A percentile compares a stretch with the other conserved stretches of the same genome.
phyloP scores from a whole-genome alignment of 2,329 filamentous ascomycete species.

The Fusarium agapanthi region DNA sequence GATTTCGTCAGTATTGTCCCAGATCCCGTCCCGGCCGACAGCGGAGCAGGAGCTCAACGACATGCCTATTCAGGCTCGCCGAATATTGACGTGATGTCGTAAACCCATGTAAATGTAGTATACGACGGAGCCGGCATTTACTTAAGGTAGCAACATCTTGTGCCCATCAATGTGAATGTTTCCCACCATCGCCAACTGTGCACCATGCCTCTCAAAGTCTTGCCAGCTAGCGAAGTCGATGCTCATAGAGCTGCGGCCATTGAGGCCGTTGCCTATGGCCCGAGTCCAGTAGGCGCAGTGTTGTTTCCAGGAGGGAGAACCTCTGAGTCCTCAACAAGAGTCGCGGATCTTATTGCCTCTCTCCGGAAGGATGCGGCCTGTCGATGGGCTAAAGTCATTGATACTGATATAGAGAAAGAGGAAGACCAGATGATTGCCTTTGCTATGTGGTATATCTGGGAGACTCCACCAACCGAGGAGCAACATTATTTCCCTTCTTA shows the following conservation, averaged over 20 bases:
- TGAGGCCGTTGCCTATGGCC: slow-evolving; percentile 49
- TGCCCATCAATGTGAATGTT: background rate
- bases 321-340: slow-evolving; percentile 33
- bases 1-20: background rate
- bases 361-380: slow-evolving; percentile 41
- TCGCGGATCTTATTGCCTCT: slow-evolving; percentile 29
- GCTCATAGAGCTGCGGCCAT: slow-evolving; percentile 48
- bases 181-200: background rate
- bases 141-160: background rate
- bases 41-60: slow-evolving; percentile 6
- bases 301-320: slow-evolving; percentile 45
- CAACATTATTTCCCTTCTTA: slow-evolving; percentile 35
- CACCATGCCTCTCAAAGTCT: slow-evolving; percentile 51
- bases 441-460: slow-evolving; percentile 48
- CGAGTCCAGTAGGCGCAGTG: slow-evolving; percentile 43
- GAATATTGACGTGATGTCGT: background rate
- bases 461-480: slow-evolving; percentile 27
- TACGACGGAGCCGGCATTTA: background rate
- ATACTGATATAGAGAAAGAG: slow-evolving; percentile 41
- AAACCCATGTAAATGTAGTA: background rate
- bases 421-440: slow-evolving; percentile 48
- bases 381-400: slow-evolving; percentile 49
- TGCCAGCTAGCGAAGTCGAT: slow-evolving; percentile 48
- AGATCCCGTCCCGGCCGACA: slow-evolving; percentile 20
- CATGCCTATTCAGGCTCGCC: slow-evolving; percentile 39